Evolutionary conservation across 192 early-diverging fungal species (phyloP), one percentile per base, ranked within the genome.

Genomic region (Umbelopsis ramanniana): DNA sequence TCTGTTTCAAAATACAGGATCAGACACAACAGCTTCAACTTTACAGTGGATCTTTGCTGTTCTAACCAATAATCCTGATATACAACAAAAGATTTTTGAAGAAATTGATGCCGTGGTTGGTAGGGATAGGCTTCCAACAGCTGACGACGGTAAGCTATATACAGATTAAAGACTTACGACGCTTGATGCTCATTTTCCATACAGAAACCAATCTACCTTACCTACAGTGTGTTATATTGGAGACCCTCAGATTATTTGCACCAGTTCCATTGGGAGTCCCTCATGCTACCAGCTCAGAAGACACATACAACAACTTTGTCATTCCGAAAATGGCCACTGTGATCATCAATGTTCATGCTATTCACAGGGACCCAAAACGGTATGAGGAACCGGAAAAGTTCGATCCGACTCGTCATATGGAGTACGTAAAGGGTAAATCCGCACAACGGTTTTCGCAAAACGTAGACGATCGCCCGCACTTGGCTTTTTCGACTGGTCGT

Each of bases 301-400:
- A 80, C 52, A 67, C 67, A 0, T 83, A 83, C 46, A 84, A 83
- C 3, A 69, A 71, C 4, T 87, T 81, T 73, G 71, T 79, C 3
- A 80, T 90, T 47, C 85, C 88, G 19, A 78, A 82, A 71, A 77
- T 80, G 2, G 74, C 88, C 0, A 83, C 80, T 48, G 72, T 89
- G 9, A 72, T 86, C 54, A 76, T 89, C 52, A 86, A 90, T 52
- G 47, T 86, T 11, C 81, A 84, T 77, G 84, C 86, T 10, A 79
- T 89, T 57, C 85, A 90, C 54, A 43, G 68, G n/a, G 75, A 83
- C 43, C 69, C 75, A 6, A 35, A 24, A 3, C 68, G 69, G 66
- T 90, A 82, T 29, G 77, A 78, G 0, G 55, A 85, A 0, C 88
- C 89, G 1, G 70, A 81, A 0, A 71, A 66, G 50, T 90, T 89